Evolutionary conservation across 441 rosid species (phyloP), one percentile per base, ranked within the genome.

Genomic region (Pelargonium citronellum): DNA sequence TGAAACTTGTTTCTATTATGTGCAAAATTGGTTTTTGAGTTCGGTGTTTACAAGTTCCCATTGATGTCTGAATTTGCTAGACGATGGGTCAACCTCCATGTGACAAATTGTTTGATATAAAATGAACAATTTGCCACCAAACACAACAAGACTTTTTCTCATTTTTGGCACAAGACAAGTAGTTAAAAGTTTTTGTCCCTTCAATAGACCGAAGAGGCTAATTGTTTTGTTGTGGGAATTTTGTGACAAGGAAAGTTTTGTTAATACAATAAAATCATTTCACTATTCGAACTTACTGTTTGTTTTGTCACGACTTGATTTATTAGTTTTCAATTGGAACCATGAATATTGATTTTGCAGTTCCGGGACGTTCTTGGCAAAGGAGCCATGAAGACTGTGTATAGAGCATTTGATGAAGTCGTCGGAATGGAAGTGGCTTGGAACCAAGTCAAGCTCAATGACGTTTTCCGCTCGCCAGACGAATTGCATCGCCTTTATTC

Each of bases 301-400:
- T 46, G n/a, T 9, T 46, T 12, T 46, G 51, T 7, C 2, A 1
- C 12, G 53, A 46, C n/a, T 46, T 46, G 53, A 46, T 2, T 46
- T 46, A 13, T 46, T 46, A 46, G n/a, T 46, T 46, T 43, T 6
- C 7, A 43, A 6, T 7, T 43, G 6, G 24, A 22, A 22, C 24
- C 24, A 22, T 22, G 24, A 22, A 22, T 22, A 22, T 22, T 43
- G 47, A 43, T 9, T 9, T 20, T 67, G 81, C 85, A 93, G 98
- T 91, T 87, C 22, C 79, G 82, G 46, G 90, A 86, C 47, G 74
- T 88, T 70, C 85, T 88, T 22, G 92, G 92, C 13, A 86, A 79
- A 79, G 92, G 92, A n/a, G 92, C 92, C 34, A 80, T 80, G 89
- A 86, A 86, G 69, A 86, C 84, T 0, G 93, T 88, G 69, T 88